Evolutionary conservation across 2,329 filamentous ascomycete species (phyloP).

Genomic region (Aspergillus glaucus): DNA sequence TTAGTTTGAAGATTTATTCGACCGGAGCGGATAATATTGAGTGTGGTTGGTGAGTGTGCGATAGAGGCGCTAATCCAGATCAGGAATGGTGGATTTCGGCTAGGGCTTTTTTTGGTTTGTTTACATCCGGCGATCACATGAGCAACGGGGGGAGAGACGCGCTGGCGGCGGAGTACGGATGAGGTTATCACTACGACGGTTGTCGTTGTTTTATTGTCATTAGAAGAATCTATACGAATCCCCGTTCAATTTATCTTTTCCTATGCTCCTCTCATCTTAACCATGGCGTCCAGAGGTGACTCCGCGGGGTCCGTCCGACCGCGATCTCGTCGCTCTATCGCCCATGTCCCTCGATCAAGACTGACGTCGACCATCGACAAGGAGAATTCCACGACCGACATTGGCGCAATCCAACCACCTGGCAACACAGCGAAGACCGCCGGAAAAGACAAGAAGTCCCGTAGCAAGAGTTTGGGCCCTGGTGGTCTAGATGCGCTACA

Average conservation of each 20-base stretch:
- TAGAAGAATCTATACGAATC: not conserved
- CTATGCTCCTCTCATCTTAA: slow-evolving; percentile 1
- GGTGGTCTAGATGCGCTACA: slow-evolving; percentile 80
- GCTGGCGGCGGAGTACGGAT: slow-evolving; percentile 14
- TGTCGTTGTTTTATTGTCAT: not conserved
- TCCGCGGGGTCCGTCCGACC: slow-evolving; percentile 26
- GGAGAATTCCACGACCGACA: slow-evolving; percentile 69
- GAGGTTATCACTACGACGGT: not conserved
- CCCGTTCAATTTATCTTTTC: not conserved
- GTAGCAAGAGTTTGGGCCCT: slow-evolving; percentile 94
- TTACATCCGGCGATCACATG: slow-evolving; percentile 33
- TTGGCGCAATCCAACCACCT: slow-evolving; percentile 42
- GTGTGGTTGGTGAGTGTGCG: slow-evolving; percentile 30
- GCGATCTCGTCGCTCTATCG: slow-evolving; percentile 65
- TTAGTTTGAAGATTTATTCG: slow-evolving; percentile 33
- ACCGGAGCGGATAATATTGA: slow-evolving; percentile 25
- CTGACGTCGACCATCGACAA: slow-evolving; percentile 53
- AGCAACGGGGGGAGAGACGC: slow-evolving; percentile 21
- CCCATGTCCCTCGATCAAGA: slow-evolving; percentile 50
- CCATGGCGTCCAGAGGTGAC: slow-evolving; percentile 32
- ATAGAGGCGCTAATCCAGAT: slow-evolving; percentile 24
- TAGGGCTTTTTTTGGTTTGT: slow-evolving; percentile 40
- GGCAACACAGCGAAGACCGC: slow-evolving; percentile 31
- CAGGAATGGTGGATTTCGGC: slow-evolving; percentile 27
- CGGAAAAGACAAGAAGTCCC: slow-evolving; percentile 56